phyloP scores from a whole-genome alignment of 1,284 basidiomycete genomes.

The Leccinum subrobustum region DNA sequence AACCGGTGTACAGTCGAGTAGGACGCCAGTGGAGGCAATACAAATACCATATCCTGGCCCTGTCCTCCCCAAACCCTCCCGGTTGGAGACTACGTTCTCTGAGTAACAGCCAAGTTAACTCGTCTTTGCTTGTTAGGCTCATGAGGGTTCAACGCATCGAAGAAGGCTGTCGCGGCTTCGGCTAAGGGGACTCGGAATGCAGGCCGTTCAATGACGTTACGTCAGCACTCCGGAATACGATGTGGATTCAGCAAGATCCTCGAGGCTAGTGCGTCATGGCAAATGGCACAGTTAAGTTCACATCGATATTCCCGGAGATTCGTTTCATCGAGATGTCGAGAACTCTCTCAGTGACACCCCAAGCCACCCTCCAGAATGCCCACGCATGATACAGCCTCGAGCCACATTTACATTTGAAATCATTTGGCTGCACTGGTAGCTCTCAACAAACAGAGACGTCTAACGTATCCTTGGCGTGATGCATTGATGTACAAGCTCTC shows the following conservation, averaged over 20 bases:
- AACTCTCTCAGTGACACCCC: neutral
- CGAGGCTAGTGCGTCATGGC: neutral
- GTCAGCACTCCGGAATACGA: slow-evolving; percentile 19
- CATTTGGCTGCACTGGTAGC: neutral
- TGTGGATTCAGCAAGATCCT: slow-evolving; percentile 1
- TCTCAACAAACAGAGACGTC: neutral
- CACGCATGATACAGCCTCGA: neutral
- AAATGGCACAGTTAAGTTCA: neutral
- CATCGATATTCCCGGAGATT: neutral
- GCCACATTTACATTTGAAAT: neutral
- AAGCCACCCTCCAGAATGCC: neutral
- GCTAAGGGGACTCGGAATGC: neutral
- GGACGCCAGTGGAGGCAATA: neutral
- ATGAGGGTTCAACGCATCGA: slow-evolving; percentile 22
- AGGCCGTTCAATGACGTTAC: slow-evolving; percentile 10
- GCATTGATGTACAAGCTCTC: neutral
- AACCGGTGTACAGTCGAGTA: neutral
- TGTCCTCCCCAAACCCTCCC: slow-evolving; percentile 60
- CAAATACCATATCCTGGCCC: slow-evolving; percentile 58
- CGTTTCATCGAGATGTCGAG: neutral
- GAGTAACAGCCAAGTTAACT: slow-evolving; percentile 49
- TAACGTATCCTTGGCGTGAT: neutral
- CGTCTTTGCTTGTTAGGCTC: slow-evolving; percentile 24
- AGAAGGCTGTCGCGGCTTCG: slow-evolving; percentile 1
- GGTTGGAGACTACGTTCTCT: slow-evolving; percentile 51